phyloP scores from a whole-genome alignment of 2,329 filamentous ascomycete genomes.

The Trichoderma koningii region DNA sequence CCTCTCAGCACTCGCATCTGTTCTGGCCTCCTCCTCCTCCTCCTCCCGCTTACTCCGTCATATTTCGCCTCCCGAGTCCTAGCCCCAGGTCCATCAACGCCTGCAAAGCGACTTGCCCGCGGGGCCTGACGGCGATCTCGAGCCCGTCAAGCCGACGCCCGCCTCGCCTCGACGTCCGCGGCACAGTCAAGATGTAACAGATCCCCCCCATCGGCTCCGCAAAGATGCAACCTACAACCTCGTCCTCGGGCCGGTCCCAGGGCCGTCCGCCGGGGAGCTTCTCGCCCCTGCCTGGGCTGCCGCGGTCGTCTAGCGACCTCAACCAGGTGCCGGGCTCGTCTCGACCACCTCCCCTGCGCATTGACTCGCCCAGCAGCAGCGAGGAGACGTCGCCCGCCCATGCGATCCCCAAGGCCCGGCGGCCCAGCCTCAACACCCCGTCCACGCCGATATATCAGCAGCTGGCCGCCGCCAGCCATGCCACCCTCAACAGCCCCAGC shows the following conservation, averaged over 20 bases:
- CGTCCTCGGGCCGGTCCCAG: constrained; percentile 40
- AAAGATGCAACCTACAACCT: constrained; percentile 50
- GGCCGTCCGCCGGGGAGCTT: constrained; percentile 58
- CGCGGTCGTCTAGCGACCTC: constrained; percentile 37
- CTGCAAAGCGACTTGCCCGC: background rate
- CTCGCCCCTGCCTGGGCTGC: constrained; percentile 50
- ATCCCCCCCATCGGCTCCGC: constrained; percentile 34
- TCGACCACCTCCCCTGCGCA: constrained; percentile 41
- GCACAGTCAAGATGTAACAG: constrained; percentile 48
- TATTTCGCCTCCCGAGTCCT: background rate
- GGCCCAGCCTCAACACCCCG: constrained; percentile 41
- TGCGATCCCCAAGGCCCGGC: constrained; percentile 51
- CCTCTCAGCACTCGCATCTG: too few species aligned
- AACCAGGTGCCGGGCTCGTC: constrained; percentile 29
- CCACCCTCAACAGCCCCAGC: constrained; percentile 51
- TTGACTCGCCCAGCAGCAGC: constrained; percentile 37
- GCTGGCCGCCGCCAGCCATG: constrained; percentile 50
- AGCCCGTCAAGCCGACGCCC: constrained; percentile 5
- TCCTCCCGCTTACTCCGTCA: background rate
- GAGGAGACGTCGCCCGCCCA: constrained; percentile 42
- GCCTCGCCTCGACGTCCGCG: background rate
- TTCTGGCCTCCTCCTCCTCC: background rate
- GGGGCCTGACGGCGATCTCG: background rate
- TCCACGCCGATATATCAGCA: constrained; percentile 52
- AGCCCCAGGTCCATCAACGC: background rate